phyloP scores from a whole-genome alignment of 352 stramenopile genomes.

The Paralagenidium karlingii region DNA sequence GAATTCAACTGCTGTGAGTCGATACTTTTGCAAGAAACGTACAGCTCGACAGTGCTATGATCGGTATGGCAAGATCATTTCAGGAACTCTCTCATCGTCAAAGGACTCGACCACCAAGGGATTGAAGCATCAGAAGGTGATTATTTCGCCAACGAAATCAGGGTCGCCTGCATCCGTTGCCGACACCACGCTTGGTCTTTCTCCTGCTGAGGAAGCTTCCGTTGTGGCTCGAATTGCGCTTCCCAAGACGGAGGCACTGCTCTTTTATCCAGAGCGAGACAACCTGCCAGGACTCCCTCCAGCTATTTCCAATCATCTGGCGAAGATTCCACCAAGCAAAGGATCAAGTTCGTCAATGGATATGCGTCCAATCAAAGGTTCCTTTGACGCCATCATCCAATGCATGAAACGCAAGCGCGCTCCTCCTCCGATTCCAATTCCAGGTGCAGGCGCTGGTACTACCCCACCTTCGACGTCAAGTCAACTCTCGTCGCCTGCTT shows the following conservation, averaged over 20 bases:
- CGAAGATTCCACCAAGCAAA: too few relatives aligned
- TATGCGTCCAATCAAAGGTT: constrained; percentile 67
- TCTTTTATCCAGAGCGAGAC: constrained; percentile 33
- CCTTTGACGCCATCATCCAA: constrained; percentile 75
- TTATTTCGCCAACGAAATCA: constrained; percentile 13
- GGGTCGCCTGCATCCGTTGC: constrained; percentile 26
- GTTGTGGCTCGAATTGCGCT: constrained; percentile 54
- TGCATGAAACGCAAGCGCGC: constrained; percentile 77
- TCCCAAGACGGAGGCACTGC: constrained; percentile 30
- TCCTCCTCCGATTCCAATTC: constrained; percentile 57
- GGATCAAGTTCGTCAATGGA: too few relatives aligned
- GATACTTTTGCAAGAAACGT: constrained; percentile 60
- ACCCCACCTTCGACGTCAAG: too few relatives aligned
- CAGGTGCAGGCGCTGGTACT: too few relatives aligned
- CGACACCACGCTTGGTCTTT: too few relatives aligned
- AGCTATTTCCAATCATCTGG: too few relatives aligned
- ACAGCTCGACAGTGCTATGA: constrained; percentile 79
- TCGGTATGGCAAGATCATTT: constrained; percentile 77
- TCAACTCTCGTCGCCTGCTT: too few relatives aligned
- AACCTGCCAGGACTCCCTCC: constrained; percentile 48
- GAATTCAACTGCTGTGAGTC: constrained; percentile 58
- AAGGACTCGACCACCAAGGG: constrained; percentile 2
- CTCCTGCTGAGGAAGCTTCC: too few relatives aligned
- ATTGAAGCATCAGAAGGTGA: constrained; percentile 31
- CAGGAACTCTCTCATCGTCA: constrained; percentile 16